Evolutionary conservation across 257 asterid species (phyloP), one percentile per base, ranked within the genome.

Genomic region (Galeopsis tetrahit): DNA sequence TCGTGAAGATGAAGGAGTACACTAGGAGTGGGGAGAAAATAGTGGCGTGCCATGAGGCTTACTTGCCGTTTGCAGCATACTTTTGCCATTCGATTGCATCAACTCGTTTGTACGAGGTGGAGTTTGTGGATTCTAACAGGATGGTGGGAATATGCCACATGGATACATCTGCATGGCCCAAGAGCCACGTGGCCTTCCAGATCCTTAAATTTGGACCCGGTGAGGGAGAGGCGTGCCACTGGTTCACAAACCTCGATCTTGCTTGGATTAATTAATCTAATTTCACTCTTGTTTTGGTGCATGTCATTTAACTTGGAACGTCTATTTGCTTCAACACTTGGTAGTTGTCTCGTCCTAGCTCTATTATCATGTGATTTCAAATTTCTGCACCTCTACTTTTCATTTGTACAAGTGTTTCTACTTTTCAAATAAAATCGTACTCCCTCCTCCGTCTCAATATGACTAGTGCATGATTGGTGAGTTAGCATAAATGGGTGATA

Each of bases 31-130:
- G 67, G 1, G 42, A 69, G 13, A 79, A 58, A 42, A 61, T 78
- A 0, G 85, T 82, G 55, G 75, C 68, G 0, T 82, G 91, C 35
- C 91, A 86, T 57, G 89, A 82, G 46, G 70, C 73, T 4, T 80
- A 72, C 68, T 72, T 83, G 39, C 89, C 89, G 0, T 84, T 83
- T 34, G 79, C 89, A 0, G 71, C 85, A 0, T 86, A 82, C 40
- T 78, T 75, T 3, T 86, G 89, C 39, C 91, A 86, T 36, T 56
- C 78, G 52, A 57, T 86, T 2, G 38, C 83, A 2, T 82, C 87
- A 0, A 66, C 84, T 3, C 63, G 51, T 3, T 34, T 85, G 17
- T 82, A 80, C 31, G 53, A 64, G 0, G 79, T 85, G 21, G 84
- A 82, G 2, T 33, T 85, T 28, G 65, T 70, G 2, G 82, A 82